Percentiles rank a stretch among this genome's conserved stretches.
Evolutionary conservation across 345 rosid species (phyloP).

Genomic region (Melaleuca alternifolia): DNA sequence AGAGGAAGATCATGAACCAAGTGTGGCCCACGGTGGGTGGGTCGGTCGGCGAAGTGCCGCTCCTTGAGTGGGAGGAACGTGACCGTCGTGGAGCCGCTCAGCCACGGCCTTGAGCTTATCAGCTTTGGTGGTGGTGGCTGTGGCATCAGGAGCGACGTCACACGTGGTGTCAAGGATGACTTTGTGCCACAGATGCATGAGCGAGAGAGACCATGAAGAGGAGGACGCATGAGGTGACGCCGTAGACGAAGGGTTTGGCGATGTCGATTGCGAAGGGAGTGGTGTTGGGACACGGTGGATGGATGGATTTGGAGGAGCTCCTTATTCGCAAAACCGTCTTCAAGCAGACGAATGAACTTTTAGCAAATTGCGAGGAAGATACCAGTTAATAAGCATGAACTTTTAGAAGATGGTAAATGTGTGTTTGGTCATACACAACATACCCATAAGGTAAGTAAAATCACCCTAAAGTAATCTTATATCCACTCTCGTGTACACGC

Average conservation of each 20-base stretch:
- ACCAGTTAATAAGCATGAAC: no score
- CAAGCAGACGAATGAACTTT: no score
- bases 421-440: no score
- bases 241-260: neutral
- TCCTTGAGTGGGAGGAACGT: conserved; percentile 31
- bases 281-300: neutral
- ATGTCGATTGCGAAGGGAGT: neutral
- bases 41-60: conserved; percentile 10
- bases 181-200: no score
- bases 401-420: no score
- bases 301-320: neutral
- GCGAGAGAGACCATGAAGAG: conserved; percentile 3
- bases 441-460: no score
- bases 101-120: neutral
- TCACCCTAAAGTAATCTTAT: no score
- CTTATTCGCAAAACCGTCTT: no score
- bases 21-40: conserved; percentile 24
- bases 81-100: conserved; percentile 16
- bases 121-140: neutral
- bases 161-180: neutral
- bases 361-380: no score
- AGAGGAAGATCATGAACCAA: conserved; percentile 45
- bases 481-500: no score
- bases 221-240: neutral
- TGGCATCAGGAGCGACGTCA: neutral